Conservation (phyloP, 176 grass and related monocot genomes). For the Juncus inflexus region DNA sequence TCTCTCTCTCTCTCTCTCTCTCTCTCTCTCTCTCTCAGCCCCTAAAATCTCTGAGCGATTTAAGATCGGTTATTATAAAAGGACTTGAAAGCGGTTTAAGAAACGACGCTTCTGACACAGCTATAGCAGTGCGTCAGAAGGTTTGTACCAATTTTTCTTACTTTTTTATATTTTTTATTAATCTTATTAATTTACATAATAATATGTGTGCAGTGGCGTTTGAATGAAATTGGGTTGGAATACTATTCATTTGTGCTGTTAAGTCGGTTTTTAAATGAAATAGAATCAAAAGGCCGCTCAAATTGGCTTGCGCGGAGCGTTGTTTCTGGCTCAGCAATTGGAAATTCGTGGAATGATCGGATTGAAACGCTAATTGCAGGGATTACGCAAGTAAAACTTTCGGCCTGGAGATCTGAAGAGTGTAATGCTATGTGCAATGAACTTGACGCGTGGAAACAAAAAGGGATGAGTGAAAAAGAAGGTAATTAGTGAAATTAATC, state of each 20-base stretch:
- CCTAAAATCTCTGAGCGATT: conserved; percentile 53
- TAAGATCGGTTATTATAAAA: conserved; percentile 66
- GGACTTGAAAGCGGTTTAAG: conserved; percentile 92
- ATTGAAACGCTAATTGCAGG: conserved; percentile 76
- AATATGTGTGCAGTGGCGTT: conserved; percentile 88
- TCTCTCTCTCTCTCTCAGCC: background rate
- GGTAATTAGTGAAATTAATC: no score
- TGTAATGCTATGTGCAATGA: conserved; percentile 80
- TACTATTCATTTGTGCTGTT: conserved; percentile 95
- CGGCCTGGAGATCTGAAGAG: conserved; percentile 77
- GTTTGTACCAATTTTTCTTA: conserved; percentile 40
- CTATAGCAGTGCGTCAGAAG: conserved; percentile 95
- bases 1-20: no score
- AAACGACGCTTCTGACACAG: conserved; percentile 89
- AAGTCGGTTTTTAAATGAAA: conserved; percentile 80
- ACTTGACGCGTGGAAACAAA: conserved; percentile 72
- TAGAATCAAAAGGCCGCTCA: conserved; percentile 71
- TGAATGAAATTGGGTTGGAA: conserved; percentile 90
- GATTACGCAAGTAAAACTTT: conserved; percentile 67
- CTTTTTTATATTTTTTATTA: conserved; percentile 16
- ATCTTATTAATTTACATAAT: conserved; percentile 30
- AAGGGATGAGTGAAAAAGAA: conserved; percentile 74
- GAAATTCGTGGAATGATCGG: conserved; percentile 49
- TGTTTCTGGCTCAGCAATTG: conserved; percentile 37
- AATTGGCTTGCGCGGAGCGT: conserved; percentile 55